A percentile compares a stretch with the other conserved stretches of the same genome.
phyloP scores from a whole-genome alignment of 257 asterid species.

The Solanum etuberosum region DNA sequence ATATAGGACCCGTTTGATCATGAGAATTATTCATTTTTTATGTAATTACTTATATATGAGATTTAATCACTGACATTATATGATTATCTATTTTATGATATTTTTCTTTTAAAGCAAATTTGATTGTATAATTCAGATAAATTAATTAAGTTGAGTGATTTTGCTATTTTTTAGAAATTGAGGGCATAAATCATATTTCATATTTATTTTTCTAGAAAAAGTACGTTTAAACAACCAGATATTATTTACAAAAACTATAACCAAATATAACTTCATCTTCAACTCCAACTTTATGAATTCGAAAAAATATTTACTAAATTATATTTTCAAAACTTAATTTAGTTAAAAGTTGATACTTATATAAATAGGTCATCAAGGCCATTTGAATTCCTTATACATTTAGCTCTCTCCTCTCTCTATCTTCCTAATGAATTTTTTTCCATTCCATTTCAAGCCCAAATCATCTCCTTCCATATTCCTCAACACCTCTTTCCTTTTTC shows the following conservation, averaged over 20 bases:
- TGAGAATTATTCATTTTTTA: too few species aligned
- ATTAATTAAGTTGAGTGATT: too few species aligned
- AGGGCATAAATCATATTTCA: background rate
- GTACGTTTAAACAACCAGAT: background rate
- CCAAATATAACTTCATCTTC: background rate
- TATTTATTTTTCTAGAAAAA: too few species aligned
- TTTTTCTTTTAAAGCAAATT: too few species aligned
- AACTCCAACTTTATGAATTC: background rate
- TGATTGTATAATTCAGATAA: too few species aligned
- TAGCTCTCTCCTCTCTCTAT: background rate
- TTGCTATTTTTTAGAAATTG: too few species aligned
- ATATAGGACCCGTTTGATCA: background rate
- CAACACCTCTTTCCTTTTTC: conserved; percentile 29
- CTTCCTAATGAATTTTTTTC: conserved; percentile 20
- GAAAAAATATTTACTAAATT: background rate
- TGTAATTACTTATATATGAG: too few species aligned
- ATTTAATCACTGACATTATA: background rate
- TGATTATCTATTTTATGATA: too few species aligned
- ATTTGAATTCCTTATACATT: background rate
- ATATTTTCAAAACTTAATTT: background rate
- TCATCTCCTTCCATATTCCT: conserved; percentile 23
- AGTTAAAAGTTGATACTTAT: background rate
- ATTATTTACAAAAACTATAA: background rate
- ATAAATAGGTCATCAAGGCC: background rate
- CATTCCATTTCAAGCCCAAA: conserved; percentile 3